Percentiles rank a stretch among this genome's conserved stretches.
Conservation (phyloP, 2,329 filamentous ascomycete species). For the Cercospora sp. region DNA sequence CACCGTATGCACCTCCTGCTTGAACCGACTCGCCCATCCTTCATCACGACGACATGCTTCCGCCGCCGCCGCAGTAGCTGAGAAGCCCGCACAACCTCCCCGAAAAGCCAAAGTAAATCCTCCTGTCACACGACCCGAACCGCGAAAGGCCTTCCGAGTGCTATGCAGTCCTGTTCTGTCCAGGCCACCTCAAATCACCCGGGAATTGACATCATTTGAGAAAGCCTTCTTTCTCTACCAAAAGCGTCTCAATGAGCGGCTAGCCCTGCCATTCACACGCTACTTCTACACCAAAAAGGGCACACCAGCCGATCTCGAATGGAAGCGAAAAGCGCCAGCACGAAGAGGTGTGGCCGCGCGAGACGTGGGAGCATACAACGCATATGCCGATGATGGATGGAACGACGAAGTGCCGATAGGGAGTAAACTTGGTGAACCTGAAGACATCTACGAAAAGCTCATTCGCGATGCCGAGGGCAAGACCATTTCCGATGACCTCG, state of each 20-base stretch:
- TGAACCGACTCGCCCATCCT: conserved; percentile 41
- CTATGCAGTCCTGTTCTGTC: conserved; percentile 77
- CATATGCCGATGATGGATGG: conserved; percentile 73
- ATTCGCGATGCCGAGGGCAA: conserved; percentile 70
- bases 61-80: conserved; percentile 39
- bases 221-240: conserved; percentile 96
- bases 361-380: conserved; percentile 83
- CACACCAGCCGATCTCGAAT: conserved; percentile 81
- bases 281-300: conserved; percentile 95
- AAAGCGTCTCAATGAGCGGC: conserved; percentile 90
- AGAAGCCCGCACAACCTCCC: conserved; percentile 28
- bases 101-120: conserved; percentile 33
- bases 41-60: conserved; percentile 39
- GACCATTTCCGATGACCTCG: conserved; percentile 50
- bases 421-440: conserved; percentile 64
- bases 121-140: conserved; percentile 50
- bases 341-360: conserved; percentile 68
- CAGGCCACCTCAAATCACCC: conserved; percentile 82
- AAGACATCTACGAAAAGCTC: conserved; percentile 66
- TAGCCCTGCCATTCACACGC: conserved; percentile 81
- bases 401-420: conserved; percentile 86
- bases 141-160: conserved; percentile 46
- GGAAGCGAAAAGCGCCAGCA: conserved; percentile 80
- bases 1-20: conserved; percentile 50
- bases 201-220: conserved; percentile 82